These are phyloP conservation scores for Daldinia eschscholtzii DNA, from an alignment of 2,329 filamentous ascomycete genomes.

Conservation along the genomic window DNA sequence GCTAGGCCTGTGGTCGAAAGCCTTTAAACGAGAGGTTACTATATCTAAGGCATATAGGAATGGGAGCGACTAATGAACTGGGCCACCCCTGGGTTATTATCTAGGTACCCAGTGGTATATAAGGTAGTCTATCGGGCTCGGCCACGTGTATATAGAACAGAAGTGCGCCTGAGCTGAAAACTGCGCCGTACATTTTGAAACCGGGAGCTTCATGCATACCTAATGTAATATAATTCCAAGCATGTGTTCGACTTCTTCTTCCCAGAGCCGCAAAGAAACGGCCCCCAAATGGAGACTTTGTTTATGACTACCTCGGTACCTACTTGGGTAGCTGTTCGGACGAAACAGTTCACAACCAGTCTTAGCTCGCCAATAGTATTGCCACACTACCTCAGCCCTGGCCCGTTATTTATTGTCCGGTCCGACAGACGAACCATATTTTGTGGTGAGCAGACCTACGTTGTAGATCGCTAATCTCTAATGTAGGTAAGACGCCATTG, in stretches of 20 bases:
- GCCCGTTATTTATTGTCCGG: neutral
- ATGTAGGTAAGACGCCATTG: neutral
- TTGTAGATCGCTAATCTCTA: constrained; percentile 5
- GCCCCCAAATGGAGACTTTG: neutral
- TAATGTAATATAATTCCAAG: neutral
- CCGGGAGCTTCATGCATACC: neutral
- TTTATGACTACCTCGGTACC: neutral
- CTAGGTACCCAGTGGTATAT: constrained; percentile 13
- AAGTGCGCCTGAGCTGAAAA: neutral
- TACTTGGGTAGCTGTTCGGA: neutral
- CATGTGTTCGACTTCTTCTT: neutral
- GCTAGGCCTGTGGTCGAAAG: constrained; percentile 38
- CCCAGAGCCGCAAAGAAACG: constrained; percentile 6
- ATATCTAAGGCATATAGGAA: neutral
- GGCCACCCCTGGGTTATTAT: neutral
- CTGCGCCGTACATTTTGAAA: constrained; percentile 3
- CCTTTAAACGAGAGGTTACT: constrained; percentile 24
- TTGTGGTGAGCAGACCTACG: neutral
- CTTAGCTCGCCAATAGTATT: neutral
- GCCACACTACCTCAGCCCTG: neutral
- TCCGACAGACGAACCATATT: neutral
- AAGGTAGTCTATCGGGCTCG: neutral
- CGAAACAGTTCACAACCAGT: neutral
- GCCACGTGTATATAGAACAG: neutral
- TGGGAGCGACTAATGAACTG: neutral